Evolutionary conservation across 257 asterid species (phyloP).

Genomic region (Capsicum chinense): DNA sequence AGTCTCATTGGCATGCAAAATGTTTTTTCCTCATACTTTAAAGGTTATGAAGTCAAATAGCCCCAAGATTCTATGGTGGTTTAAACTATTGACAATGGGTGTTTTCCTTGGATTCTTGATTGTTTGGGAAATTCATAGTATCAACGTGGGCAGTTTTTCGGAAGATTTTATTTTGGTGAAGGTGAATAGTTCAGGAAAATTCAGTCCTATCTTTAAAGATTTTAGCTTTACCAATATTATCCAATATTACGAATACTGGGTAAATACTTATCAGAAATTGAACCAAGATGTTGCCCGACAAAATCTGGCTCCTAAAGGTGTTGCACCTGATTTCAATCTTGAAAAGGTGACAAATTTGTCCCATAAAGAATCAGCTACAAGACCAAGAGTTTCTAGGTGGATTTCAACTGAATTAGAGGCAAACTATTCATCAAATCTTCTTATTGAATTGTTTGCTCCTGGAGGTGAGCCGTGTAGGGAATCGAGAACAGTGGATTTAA

Average conservation of each 20-base stretch:
- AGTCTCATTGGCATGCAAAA: conserved; percentile 35
- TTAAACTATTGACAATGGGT: conserved; percentile 54
- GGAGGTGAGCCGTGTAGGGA: conserved; percentile 74
- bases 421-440: conserved; percentile 64
- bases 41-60: conserved; percentile 50
- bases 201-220: conserved; percentile 38
- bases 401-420: conserved; percentile 60
- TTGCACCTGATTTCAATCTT: conserved; percentile 38
- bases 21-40: too few species aligned
- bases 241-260: not conserved
- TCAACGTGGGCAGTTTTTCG: conserved; percentile 29
- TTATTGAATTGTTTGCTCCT: conserved; percentile 63
- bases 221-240: conserved; percentile 38
- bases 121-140: conserved; percentile 40
- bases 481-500: conserved; percentile 62
- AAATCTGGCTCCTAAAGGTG: conserved; percentile 13
- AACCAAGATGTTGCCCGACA: conserved; percentile 31
- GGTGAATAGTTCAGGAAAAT: conserved; percentile 38
- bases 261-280: conserved; percentile 34
- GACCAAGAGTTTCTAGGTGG: conserved; percentile 45
- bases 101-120: conserved; percentile 61
- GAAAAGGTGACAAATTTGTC: conserved; percentile 37
- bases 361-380: not conserved
- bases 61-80: conserved; percentile 59
- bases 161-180: conserved; percentile 43